Evolutionary conservation across 2,329 filamentous ascomycete genomes (phyloP), one percentile per base, ranked within the genome.

Genomic region (Sordariomycetes sp.): DNA sequence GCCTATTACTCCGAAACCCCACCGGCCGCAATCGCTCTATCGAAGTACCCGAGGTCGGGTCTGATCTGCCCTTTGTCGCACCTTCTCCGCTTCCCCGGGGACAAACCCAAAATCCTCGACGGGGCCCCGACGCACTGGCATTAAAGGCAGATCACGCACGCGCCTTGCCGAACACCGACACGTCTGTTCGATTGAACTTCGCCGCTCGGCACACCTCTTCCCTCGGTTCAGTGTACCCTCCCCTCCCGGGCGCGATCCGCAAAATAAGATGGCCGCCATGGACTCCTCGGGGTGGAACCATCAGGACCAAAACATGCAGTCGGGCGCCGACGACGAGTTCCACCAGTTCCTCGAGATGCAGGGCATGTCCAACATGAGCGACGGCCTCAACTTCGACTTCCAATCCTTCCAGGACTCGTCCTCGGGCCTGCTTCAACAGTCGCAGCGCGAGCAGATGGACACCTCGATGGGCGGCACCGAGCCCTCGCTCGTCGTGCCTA

Each of bases 271-370:
- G 45, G 45, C 45, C 45, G 45, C 45, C 8, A 81, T 82, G 77
- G 72, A 76, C 62, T 74, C 77, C 55, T 68, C 72, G 58, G 67
- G 69, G 60, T 85, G 81, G 82, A 76, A 77, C 62, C 72, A 74
- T 54, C 76, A 81, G 65, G 79, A 82, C 63, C 78, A 81, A 64
- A 71, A 73, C 59, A 72, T 82, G 67, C 71, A 76, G 32, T 66
- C 74, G 12, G 62, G 73, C 6, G 66, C 73, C 55, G 81, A 84
- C 53, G 81, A 85, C 66, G 81, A 84, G 45, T 84, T 85, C 65
- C 76, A 82, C 61, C 81, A 85, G 62, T 85, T 84, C 59, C 73
- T 86, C 60, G 77, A 84, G 62, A 79, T 86, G 73, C 77, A 75
- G 58, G 70, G 69, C 62, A 80, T 84, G 72, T 73, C 72, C 34